Conservation (phyloP, 208 protist genomes). For the Naegleria fowleri region DNA sequence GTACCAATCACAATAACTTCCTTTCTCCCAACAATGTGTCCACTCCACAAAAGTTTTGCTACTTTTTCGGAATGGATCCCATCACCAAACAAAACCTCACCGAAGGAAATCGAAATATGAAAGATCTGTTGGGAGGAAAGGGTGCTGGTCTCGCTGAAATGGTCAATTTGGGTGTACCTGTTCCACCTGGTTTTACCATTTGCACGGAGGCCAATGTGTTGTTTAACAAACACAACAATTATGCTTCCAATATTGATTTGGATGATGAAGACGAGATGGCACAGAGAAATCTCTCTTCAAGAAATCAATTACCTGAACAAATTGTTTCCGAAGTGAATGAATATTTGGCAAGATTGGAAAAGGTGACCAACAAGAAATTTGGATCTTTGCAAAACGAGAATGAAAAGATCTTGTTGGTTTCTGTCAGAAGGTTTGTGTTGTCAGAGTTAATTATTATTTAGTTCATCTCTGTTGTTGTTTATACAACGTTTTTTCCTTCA, state of each 20-base stretch:
- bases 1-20: too few relatives aligned
- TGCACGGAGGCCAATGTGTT: slow-evolving; percentile 72
- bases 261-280: background rate
- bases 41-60: background rate
- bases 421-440: background rate
- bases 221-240: slow-evolving; percentile 58
- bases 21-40: background rate
- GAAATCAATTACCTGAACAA: background rate
- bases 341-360: slow-evolving; percentile 65
- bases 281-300: too few relatives aligned
- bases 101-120: slow-evolving; percentile 71
- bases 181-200: slow-evolving; percentile 85
- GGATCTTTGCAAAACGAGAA: background rate
- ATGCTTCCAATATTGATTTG: slow-evolving; percentile 54
- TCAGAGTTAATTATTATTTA: too few relatives aligned
- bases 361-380: slow-evolving; percentile 36
- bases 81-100: slow-evolving; percentile 51
- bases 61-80: slow-evolving; percentile 1
- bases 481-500: too few relatives aligned
- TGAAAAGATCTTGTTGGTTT: background rate
- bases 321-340: slow-evolving; percentile 53
- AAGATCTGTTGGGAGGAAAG: slow-evolving; percentile 83
- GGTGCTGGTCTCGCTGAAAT: slow-evolving; percentile 84
- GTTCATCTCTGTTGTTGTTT: background rate
- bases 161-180: slow-evolving; percentile 77